Evolutionary conservation across 331 rosid species (phyloP).

Genomic region (Phaseolus coccineus): DNA sequence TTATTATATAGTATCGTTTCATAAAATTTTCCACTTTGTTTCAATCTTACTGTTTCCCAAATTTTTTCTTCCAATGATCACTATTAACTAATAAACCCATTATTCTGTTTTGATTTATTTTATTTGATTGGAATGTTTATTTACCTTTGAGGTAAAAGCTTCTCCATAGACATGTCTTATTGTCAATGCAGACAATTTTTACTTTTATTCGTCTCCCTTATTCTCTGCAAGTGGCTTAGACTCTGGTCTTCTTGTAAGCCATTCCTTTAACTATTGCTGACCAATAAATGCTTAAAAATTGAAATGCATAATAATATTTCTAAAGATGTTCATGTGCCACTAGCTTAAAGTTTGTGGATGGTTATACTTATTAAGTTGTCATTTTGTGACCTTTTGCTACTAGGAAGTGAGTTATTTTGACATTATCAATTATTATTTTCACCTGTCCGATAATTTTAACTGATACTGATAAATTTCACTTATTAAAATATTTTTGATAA

Average conservation of each 20-base stretch:
- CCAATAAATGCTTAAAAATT: not conserved
- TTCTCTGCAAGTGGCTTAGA: not conserved
- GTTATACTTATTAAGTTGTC: constrained; percentile 22
- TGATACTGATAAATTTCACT: constrained; percentile 13
- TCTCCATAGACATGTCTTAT: not conserved
- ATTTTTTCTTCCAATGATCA: not conserved
- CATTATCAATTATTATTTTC: constrained; percentile 32
- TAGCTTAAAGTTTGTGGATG: constrained; percentile 2
- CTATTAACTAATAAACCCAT: constrained; percentile 2
- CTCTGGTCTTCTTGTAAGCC: not conserved
- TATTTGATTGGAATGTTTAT: not conserved
- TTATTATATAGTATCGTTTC: constrained; percentile 18
- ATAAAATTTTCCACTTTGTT: constrained; percentile 14
- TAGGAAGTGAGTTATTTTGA: constrained; percentile 20
- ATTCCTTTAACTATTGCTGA: not conserved
- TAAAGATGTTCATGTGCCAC: not conserved
- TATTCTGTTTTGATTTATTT: constrained; percentile 5
- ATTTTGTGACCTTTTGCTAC: constrained; percentile 22
- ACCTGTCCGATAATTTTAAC: not conserved
- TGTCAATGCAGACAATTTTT: not conserved
- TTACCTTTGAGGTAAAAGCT: constrained; percentile 12
- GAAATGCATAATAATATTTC: constrained; percentile 20
- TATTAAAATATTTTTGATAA: not conserved
- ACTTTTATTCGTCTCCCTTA: not conserved
- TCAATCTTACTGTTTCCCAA: not conserved